phyloP scores from a whole-genome alignment of 192 early-diverging fungal genomes.

The Martensiomyces pterosporus region DNA sequence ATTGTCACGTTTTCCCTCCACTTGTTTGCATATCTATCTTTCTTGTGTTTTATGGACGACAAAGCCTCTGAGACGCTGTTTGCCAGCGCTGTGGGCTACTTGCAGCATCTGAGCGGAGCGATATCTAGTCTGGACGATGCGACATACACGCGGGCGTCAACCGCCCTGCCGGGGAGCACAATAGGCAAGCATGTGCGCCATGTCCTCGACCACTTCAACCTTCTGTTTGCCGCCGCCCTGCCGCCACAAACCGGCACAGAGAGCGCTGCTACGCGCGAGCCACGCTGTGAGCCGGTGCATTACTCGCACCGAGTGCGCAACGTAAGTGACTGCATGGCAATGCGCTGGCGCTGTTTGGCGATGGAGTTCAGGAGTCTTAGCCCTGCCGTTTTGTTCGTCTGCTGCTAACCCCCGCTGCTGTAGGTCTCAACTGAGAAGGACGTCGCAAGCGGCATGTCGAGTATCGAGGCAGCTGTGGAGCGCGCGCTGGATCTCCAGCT shows the following conservation, averaged over 20 bases:
- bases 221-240: slow-evolving; percentile 17
- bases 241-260: background rate
- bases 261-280: background rate
- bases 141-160: slow-evolving; percentile 26
- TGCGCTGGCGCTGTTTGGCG: no score
- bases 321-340: no score
- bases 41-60: background rate
- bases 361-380: no score
- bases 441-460: slow-evolving; percentile 7
- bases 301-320: slow-evolving; percentile 30
- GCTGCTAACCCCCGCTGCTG: no score
- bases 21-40: no score
- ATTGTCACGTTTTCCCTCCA: no score
- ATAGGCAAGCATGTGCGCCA: slow-evolving; percentile 57
- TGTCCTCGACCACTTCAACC: slow-evolving; percentile 46
- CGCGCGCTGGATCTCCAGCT: background rate
- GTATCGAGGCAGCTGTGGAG: slow-evolving; percentile 5
- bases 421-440: slow-evolving; percentile 16
- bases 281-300: slow-evolving; percentile 7
- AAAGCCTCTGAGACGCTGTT: slow-evolving; percentile 11
- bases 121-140: slow-evolving; percentile 12
- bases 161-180: slow-evolving; percentile 47
- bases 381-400: no score
- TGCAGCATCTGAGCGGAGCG: slow-evolving; percentile 11
- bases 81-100: slow-evolving; percentile 8